Percentiles rank a stretch among this genome's conserved stretches.
Conservation (phyloP, 169 alveolate genomes). For the Cryptosporidium sp. region DNA sequence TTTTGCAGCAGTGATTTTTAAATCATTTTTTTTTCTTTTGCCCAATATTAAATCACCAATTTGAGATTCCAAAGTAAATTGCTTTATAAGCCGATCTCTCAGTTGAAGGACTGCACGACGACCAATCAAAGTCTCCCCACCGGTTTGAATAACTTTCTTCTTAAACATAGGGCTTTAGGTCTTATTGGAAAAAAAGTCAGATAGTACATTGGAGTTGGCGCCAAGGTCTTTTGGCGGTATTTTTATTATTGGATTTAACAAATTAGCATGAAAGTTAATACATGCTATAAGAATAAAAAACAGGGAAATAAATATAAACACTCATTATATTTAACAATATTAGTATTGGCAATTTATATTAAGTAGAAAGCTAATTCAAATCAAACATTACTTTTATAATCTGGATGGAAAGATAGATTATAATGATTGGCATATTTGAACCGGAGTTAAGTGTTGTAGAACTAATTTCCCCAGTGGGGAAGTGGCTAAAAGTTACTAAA, state of each 20-base stretch:
- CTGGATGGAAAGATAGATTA: background rate
- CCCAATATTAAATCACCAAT: conserved; percentile 30
- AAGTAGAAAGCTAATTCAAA: background rate
- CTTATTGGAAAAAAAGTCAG: background rate
- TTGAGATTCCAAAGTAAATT: conserved; percentile 5
- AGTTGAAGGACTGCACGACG: conserved; percentile 32
- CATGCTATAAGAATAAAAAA: background rate
- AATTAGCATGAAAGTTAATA: background rate
- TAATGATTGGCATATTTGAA: conserved; percentile 39
- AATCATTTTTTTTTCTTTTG: conserved; percentile 44
- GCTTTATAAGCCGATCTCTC: conserved; percentile 23
- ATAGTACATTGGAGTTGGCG: background rate
- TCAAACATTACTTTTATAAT: background rate
- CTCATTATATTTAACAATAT: background rate
- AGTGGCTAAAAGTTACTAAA: conserved; percentile 45
- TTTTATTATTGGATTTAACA: background rate
- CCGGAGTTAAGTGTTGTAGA: conserved; percentile 27
- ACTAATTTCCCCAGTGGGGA: conserved; percentile 32
- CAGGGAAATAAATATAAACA: background rate
- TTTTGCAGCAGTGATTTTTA: conserved; percentile 18
- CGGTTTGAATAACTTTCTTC: conserved; percentile 2
- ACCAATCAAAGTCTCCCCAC: conserved; percentile 54
- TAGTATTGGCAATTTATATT: too few relatives aligned
- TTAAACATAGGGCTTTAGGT: conserved; percentile 20
- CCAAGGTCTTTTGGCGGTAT: background rate